Conservation (phyloP, 1,284 basidiomycete genomes). For the Pseudomicrostroma phylloplanum region DNA sequence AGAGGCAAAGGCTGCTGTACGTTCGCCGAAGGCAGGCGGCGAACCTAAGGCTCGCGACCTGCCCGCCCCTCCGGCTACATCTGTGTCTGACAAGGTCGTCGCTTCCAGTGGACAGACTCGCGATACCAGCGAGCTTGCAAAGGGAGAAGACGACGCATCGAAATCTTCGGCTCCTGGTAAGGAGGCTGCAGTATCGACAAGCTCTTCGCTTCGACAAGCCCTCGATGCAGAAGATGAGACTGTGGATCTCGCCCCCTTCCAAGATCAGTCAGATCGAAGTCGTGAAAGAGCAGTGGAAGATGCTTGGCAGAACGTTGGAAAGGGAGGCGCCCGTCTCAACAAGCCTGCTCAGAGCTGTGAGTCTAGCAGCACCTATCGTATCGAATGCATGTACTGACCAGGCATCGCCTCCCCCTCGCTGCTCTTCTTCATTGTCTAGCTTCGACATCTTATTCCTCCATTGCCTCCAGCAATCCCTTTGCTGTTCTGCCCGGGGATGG, state of each 20-base stretch:
- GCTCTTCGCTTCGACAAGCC: not conserved
- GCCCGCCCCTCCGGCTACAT: not conserved
- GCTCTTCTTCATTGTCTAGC: not conserved
- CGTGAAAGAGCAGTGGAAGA: not conserved
- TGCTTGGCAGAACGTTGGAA: slow-evolving; percentile 1
- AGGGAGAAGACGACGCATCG: too few relatives aligned
- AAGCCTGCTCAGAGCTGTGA: not conserved
- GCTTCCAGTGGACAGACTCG: not conserved
- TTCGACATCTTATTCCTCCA: not conserved
- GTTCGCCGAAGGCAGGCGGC: not conserved
- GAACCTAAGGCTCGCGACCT: not conserved
- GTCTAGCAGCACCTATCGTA: not conserved
- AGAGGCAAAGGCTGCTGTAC: not conserved
- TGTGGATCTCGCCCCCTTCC: not conserved
- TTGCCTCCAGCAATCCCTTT: slow-evolving; percentile 1
- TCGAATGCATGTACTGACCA: too few relatives aligned
- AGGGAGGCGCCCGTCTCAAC: not conserved
- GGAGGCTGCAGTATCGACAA: too few relatives aligned
- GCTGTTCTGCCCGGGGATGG: not conserved
- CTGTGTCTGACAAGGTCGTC: not conserved
- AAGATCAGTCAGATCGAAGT: not conserved
- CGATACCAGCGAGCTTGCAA: too few relatives aligned
- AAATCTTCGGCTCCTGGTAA: too few relatives aligned
- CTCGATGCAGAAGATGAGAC: not conserved
- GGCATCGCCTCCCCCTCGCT: not conserved